Percentiles rank a stretch among this genome's conserved stretches.
phyloP scores from a whole-genome alignment of 495 filamentous ascomycete species.

The Viridothelium virens region DNA sequence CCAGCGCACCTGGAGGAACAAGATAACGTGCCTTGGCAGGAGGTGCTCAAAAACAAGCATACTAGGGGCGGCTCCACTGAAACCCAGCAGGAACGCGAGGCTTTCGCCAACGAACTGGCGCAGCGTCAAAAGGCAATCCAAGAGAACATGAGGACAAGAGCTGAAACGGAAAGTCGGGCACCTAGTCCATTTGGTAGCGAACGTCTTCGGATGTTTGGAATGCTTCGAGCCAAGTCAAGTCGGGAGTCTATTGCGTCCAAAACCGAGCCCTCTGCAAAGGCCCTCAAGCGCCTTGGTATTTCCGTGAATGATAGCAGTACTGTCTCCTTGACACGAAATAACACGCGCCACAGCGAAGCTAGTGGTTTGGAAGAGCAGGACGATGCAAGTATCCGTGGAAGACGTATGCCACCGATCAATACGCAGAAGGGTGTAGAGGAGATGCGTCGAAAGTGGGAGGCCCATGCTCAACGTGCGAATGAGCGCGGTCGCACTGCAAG shows the following conservation, averaged over 20 bases:
- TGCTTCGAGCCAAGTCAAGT: conserved; percentile 61
- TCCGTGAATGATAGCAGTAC: conserved; percentile 40
- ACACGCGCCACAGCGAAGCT: conserved; percentile 2
- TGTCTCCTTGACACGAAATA: conserved; percentile 30
- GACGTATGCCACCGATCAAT: conserved; percentile 1
- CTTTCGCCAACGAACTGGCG: conserved; percentile 73
- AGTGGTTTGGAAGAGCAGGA: conserved; percentile 21
- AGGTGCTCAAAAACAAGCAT: conserved; percentile 39
- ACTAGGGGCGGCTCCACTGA: conserved; percentile 50
- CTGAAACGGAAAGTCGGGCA: conserved; percentile 57
- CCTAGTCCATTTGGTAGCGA: conserved; percentile 40
- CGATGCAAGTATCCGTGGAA: background rate
- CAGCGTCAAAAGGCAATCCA: conserved; percentile 68
- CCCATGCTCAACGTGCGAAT: background rate
- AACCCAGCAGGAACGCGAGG: conserved; percentile 60
- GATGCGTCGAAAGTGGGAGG: conserved; percentile 27
- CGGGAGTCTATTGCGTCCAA: conserved; percentile 51
- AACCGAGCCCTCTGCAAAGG: conserved; percentile 47
- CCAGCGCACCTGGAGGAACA: conserved; percentile 18
- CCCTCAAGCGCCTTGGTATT: conserved; percentile 61
- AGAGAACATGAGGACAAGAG: conserved; percentile 68
- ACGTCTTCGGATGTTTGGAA: conserved; percentile 54
- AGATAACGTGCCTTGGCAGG: conserved; percentile 33
- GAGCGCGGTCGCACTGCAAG: background rate
- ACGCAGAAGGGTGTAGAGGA: conserved; percentile 28